phyloP scores from a whole-genome alignment of 768 basidiomycete species.

The Pisolithus tinctorius region DNA sequence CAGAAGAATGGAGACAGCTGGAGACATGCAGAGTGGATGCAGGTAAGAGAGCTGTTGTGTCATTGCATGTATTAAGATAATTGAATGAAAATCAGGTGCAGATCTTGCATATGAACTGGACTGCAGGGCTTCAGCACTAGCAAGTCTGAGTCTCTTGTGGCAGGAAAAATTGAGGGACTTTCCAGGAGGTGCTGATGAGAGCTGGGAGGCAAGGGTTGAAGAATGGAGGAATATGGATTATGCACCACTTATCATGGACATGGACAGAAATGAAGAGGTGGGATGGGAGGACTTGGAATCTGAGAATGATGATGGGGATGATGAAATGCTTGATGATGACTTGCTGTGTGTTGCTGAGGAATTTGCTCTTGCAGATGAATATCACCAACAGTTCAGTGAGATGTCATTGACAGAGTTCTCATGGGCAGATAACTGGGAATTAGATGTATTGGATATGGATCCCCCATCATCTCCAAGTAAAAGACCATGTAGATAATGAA shows the following conservation, averaged over 20 bases:
- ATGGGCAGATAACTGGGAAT: background rate
- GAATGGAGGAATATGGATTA: background rate
- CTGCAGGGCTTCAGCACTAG: background rate
- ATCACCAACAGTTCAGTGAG: background rate
- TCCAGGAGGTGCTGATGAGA: background rate
- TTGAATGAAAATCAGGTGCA: background rate
- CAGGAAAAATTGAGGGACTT: background rate
- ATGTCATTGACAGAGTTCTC: background rate
- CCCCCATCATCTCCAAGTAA: slow-evolving; percentile 1
- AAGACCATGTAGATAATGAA: background rate
- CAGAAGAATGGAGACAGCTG: slow-evolving; percentile 19
- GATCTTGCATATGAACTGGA: background rate
- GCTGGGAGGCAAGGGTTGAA: background rate
- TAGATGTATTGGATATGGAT: background rate
- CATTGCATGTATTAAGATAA: too few species aligned
- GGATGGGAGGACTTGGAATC: background rate
- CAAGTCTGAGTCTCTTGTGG: background rate
- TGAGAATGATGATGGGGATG: background rate
- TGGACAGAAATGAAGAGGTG: background rate
- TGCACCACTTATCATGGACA: too few species aligned
- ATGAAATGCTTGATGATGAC: background rate
- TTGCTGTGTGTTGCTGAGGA: slow-evolving; percentile 4
- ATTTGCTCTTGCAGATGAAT: slow-evolving; percentile 5
- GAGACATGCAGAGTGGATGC: background rate
- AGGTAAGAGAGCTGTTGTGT: background rate